Percentiles rank a stretch among this genome's conserved stretches.
Evolutionary conservation across 305 asterid species (phyloP).

Genomic region (Ajuga reptans): DNA sequence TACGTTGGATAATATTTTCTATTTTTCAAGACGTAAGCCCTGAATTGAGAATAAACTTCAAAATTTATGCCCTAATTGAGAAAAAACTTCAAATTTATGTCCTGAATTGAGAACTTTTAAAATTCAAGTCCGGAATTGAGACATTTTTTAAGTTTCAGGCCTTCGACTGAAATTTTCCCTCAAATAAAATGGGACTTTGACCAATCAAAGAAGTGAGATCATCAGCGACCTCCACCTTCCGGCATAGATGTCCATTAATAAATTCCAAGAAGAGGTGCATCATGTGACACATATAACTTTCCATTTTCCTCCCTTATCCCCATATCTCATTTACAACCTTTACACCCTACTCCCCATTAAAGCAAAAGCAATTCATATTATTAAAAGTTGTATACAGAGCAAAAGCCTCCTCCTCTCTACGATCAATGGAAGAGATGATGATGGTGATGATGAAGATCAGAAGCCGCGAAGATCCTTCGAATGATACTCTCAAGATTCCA

Average conservation of each 20-base stretch:
- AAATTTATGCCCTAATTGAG: no score
- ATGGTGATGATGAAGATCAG: slow-evolving; percentile 40
- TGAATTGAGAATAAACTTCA: no score
- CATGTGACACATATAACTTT: slow-evolving; percentile 31
- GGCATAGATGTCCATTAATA: slow-evolving; percentile 23
- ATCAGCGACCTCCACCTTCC: slow-evolving; percentile 22
- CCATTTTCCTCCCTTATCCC: slow-evolving; percentile 10
- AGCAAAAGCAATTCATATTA: slow-evolving; percentile 21
- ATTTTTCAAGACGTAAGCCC: no score
- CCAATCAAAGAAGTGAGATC: slow-evolving; percentile 1
- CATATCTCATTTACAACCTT: background rate
- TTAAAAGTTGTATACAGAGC: slow-evolving; percentile 13
- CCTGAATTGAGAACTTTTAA: no score
- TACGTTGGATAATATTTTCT: no score
- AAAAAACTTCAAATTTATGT: no score
- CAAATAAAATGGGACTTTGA: slow-evolving; percentile 6
- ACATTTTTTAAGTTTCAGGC: no score
- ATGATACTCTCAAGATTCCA: slow-evolving; percentile 25
- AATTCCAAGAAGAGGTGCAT: slow-evolving; percentile 28
- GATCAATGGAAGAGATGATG: slow-evolving; percentile 43
- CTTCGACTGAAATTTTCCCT: no score
- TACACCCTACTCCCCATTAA: slow-evolving; percentile 26
- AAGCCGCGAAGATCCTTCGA: slow-evolving; percentile 31
- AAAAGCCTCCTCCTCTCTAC: background rate
- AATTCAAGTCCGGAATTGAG: no score